Base-by-base conservation (phyloP, 2,329 filamentous ascomycete species). In the Aulographum hederae region DNA sequence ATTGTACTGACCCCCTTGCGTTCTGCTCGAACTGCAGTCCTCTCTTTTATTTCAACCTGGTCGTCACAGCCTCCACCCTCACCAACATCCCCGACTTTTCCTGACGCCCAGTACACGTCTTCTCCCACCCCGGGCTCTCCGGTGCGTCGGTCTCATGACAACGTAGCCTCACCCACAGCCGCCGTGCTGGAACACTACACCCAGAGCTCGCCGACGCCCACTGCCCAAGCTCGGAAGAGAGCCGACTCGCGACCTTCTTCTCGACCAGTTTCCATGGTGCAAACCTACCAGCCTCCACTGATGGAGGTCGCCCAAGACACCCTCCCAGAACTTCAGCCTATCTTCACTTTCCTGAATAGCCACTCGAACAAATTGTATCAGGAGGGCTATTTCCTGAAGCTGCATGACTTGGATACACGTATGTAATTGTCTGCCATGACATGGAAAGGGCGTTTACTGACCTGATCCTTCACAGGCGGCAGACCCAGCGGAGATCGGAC, bases 331-430 rank as follows among this genome's bases (percentile, higher is more conserved):
- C 65, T 98, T 39, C 78, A 84, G 57, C 86, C 85, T 40, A 85
- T 95, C 46, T 95, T 95, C 55, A 80, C 72, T 37, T 89, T 82
- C 48, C 67, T 98, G 41, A 95, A 93, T 57, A 89, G 78, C 55
- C 89, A 98, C 53, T 77, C 73, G 35, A 94, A 94, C 55, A 95
- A 95, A 58, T 62, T 95, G 34, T 98, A 95, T 52, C 85, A 94
- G 44, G 89, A 98, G 57, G 89, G 89, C 23, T 98, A 95, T 49
- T 95, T 98, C 43, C 58, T 98, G 43, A 98, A 95, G 57, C 62
- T 98, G 30, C 86, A 94, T 52, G 89, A 98, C 53, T 73, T 93
- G 43, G 91, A 95, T 47, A 76, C 73, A 34, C 75, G 85, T 93
- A 68, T 44, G 81, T 69, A n/a, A 28, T 10, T 14, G 26, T 25